A percentile compares a stretch with the other conserved stretches of the same genome.
phyloP scores from a whole-genome alignment of 805 yeast species.

The Metschnikowia similis region DNA sequence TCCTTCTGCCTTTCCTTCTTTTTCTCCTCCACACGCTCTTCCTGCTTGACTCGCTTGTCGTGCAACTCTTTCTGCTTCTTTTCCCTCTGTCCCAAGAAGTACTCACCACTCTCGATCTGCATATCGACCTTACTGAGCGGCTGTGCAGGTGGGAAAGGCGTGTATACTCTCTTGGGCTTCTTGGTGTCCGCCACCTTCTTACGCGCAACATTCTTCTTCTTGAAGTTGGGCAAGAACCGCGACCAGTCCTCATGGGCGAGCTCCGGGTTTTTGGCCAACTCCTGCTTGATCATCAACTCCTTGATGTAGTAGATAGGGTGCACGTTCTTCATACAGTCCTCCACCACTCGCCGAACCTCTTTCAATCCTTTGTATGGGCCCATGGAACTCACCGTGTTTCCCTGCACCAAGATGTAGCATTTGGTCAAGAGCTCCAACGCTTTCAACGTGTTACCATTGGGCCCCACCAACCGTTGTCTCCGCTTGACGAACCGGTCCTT shows the following conservation, averaged over 20 bases:
- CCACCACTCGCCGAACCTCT: conserved; percentile 88
- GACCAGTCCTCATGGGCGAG: conserved; percentile 96
- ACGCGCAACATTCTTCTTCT: conserved; percentile 92
- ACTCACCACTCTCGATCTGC: conserved; percentile 97
- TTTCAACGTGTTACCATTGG: conserved; percentile 92
- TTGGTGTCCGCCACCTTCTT: conserved; percentile 67
- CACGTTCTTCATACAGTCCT: conserved; percentile 93
- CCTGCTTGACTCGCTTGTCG: conserved; percentile 77
- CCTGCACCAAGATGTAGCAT: conserved; percentile 94
- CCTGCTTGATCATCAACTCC: conserved; percentile 96
- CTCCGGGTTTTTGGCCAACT: conserved; percentile 91
- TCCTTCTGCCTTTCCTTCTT: conserved; percentile 71
- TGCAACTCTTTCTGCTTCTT: conserved; percentile 66
- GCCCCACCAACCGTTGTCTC: conserved; percentile 94
- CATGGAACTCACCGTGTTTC: conserved; percentile 95
- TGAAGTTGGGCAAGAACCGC: conserved; percentile 92
- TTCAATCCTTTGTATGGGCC: conserved; percentile 93
- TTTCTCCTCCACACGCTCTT: conserved; percentile 59
- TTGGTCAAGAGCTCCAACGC: conserved; percentile 93
- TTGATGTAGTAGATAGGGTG: conserved; percentile 98
- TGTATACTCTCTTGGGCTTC: conserved; percentile 70
- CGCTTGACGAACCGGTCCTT: conserved; percentile 93
- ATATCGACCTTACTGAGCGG: conserved; percentile 95
- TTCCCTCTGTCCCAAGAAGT: conserved; percentile 84
- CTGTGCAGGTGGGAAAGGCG: conserved; percentile 99